Percentiles rank a stretch among this genome's conserved stretches.
Evolutionary conservation across 257 asterid species (phyloP).

Genomic region (Petunia secreta): DNA sequence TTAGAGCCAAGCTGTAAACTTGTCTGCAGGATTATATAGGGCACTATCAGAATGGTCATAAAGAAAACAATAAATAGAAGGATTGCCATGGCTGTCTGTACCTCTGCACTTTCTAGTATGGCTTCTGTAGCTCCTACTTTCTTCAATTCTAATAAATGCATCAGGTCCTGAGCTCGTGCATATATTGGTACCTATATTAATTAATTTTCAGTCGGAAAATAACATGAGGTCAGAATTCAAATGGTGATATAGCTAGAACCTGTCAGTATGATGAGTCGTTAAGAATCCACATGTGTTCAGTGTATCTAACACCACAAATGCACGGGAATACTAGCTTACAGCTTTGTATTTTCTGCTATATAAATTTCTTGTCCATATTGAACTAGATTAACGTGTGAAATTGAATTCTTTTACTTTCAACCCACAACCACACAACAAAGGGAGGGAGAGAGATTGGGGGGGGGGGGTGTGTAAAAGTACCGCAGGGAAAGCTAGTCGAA

Average conservation of each 20-base stretch:
- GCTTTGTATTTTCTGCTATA: neutral
- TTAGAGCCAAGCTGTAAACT: constrained; percentile 98
- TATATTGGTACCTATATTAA: constrained; percentile 76
- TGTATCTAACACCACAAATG: neutral
- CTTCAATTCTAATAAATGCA: constrained; percentile 81
- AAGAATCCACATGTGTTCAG: neutral
- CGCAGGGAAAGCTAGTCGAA: constrained; percentile 89
- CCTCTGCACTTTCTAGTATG: constrained; percentile 95
- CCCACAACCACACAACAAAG: neutral
- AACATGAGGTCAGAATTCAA: constrained; percentile 4
- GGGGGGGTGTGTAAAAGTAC: constrained; percentile 45
- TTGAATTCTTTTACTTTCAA: constrained; percentile 12
- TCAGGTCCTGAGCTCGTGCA: constrained; percentile 92
- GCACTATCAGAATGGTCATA: constrained; percentile 32
- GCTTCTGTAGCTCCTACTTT: constrained; percentile 97
- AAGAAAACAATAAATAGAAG: constrained; percentile 5
- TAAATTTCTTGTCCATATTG: constrained; percentile 7
- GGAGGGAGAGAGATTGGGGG: neutral
- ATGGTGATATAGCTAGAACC: neutral
- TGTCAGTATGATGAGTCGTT: constrained; percentile 15
- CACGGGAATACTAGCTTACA: constrained; percentile 8
- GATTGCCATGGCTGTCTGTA: constrained; percentile 36
- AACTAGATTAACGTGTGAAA: constrained; percentile 14
- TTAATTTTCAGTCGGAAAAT: constrained; percentile 2
- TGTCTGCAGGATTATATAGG: constrained; percentile 55